Evolutionary conservation across 352 stramenopile species (phyloP).

Genomic region (Aphanomyces stellatus): DNA sequence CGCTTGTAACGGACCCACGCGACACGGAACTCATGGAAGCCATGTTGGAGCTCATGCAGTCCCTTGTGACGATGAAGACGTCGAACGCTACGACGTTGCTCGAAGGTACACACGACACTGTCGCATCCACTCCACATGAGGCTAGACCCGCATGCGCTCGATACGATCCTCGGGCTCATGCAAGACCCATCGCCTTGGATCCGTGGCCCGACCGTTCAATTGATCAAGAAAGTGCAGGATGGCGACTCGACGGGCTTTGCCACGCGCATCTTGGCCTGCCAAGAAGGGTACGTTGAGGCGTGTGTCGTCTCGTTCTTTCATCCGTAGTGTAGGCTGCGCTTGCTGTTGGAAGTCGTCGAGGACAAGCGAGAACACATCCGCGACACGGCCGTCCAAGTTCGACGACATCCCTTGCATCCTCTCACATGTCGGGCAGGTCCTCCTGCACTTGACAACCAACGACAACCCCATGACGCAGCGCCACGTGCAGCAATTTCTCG

Average conservation of each 20-base stretch:
- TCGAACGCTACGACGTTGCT: constrained; percentile 17
- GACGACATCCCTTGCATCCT: neutral
- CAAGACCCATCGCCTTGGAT: constrained; percentile 78
- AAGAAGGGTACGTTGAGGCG: neutral
- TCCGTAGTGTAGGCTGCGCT: constrained; percentile 64
- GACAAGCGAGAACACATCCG: constrained; percentile 77
- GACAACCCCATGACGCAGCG: constrained; percentile 31
- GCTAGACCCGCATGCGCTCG: constrained; percentile 27
- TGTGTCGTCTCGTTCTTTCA: constrained; percentile 21
- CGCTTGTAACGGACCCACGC: constrained; percentile 58
- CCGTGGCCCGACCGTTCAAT: constrained; percentile 47
- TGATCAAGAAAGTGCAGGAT: constrained; percentile 53
- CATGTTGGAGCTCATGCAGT: constrained; percentile 67
- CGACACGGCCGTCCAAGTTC: constrained; percentile 47
- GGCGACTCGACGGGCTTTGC: constrained; percentile 42
- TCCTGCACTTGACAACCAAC: constrained; percentile 53
- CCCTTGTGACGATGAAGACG: constrained; percentile 27
- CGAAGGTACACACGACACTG: constrained; percentile 24
- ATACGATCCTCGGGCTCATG: constrained; percentile 50
- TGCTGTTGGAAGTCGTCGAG: constrained; percentile 63
- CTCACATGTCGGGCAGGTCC: constrained; percentile 22
- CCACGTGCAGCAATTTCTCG: constrained; percentile 66
- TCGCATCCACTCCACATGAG: constrained; percentile 19
- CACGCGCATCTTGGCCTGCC: constrained; percentile 21
- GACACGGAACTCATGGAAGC: constrained; percentile 81